Evolutionary conservation across 345 rosid species (phyloP).

Genomic region (Draba incana): DNA sequence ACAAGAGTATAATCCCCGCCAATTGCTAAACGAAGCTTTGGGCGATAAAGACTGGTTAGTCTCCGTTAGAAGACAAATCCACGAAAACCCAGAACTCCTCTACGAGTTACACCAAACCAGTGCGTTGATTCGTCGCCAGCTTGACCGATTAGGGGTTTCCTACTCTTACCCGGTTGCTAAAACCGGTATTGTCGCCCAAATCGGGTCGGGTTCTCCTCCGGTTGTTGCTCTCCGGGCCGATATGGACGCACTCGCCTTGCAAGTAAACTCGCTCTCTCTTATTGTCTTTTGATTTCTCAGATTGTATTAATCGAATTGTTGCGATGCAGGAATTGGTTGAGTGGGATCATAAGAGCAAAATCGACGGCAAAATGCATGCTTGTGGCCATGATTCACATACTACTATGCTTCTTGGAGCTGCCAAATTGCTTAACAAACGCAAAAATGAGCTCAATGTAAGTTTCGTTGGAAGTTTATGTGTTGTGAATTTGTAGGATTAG

Average conservation of each 20-base stretch:
- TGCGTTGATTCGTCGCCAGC: constrained; percentile 67
- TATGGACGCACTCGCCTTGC: constrained; percentile 81
- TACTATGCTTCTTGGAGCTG: constrained; percentile 92
- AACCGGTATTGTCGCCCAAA: constrained; percentile 73
- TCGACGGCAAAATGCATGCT: constrained; percentile 81
- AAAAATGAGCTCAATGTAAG: constrained; percentile 65
- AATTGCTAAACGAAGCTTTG: constrained; percentile 51
- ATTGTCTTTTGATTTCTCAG: neutral
- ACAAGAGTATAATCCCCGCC: constrained; percentile 32
- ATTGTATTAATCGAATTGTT: neutral
- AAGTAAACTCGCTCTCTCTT: constrained; percentile 24
- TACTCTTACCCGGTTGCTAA: constrained; percentile 67
- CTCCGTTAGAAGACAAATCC: constrained; percentile 71
- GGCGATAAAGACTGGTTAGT: constrained; percentile 63
- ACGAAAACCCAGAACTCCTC: constrained; percentile 78
- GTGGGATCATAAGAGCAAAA: constrained; percentile 87
- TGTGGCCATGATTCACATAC: constrained; percentile 90
- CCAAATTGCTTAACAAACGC: constrained; percentile 77
- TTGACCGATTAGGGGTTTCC: constrained; percentile 57
- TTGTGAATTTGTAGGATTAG: constrained; percentile 10
- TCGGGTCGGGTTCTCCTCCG: constrained; percentile 73
- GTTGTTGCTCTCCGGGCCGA: constrained; percentile 87
- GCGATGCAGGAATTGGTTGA: constrained; percentile 66
- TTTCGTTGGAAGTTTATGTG: constrained; percentile 12
- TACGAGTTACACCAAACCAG: constrained; percentile 76